A percentile compares a stretch with the other conserved stretches of the same genome.
Conservation (phyloP, 345 rosid genomes). For the Clausena lansium region DNA sequence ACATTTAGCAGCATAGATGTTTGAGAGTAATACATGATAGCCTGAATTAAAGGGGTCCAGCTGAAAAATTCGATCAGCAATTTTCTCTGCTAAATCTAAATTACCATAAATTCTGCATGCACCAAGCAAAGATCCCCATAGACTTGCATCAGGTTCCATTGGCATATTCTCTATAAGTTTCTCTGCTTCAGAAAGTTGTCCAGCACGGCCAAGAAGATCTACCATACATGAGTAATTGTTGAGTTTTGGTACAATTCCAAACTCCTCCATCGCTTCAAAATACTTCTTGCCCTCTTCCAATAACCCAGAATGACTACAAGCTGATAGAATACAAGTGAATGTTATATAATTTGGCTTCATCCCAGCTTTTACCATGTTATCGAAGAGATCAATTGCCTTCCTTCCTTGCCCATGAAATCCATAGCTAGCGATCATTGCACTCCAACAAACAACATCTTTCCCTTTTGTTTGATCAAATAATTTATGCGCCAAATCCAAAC, state of each 20-base stretch:
- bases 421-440: not conserved
- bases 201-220: slow-evolving; percentile 1
- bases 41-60: slow-evolving; percentile 8
- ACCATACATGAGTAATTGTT: slow-evolving; percentile 8
- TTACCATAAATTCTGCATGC: slow-evolving; percentile 6
- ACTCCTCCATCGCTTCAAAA: not conserved
- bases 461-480: slow-evolving; percentile 4
- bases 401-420: not conserved
- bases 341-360: slow-evolving; percentile 6
- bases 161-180: not conserved
- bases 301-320: slow-evolving; percentile 6
- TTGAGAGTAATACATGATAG: slow-evolving; percentile 1
- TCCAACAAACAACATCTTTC: slow-evolving; percentile 10
- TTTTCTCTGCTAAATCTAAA: slow-evolving; percentile 10
- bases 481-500: slow-evolving; percentile 7
- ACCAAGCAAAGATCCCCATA: slow-evolving; percentile 10
- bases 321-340: slow-evolving; percentile 3
- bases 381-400: slow-evolving; percentile 2
- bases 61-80: slow-evolving; percentile 1
- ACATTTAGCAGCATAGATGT: slow-evolving; percentile 7
- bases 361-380: not conserved
- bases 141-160: slow-evolving; percentile 6
- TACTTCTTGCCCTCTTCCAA: slow-evolving; percentile 2
- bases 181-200: slow-evolving; percentile 4
- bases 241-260: not conserved